Conservation (phyloP, 129 eudicot species). For the Deinandra increscens region DNA sequence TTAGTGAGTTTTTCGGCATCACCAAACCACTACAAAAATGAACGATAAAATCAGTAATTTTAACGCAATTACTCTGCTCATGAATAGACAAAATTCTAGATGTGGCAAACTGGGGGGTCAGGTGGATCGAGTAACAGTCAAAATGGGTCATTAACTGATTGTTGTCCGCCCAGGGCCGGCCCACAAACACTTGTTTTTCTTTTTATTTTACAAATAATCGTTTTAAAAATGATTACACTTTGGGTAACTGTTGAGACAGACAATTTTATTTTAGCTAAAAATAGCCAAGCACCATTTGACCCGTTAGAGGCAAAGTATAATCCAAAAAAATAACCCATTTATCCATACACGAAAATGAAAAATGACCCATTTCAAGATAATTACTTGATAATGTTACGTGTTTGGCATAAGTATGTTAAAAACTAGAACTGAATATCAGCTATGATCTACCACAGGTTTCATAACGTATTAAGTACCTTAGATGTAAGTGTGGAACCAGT, state of each 20-base stretch:
- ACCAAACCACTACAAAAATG: conserved; percentile 86
- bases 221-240: not conserved
- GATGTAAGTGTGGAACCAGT: conserved; percentile 98
- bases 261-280: not conserved
- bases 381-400: not conserved
- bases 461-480: conserved; percentile 49
- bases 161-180: not conserved
- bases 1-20: conserved; percentile 98
- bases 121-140: not conserved
- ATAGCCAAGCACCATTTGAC: not conserved
- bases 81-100: not conserved
- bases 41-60: not conserved
- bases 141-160: not conserved
- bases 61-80: not conserved
- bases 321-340: not conserved
- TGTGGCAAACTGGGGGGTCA: conserved; percentile 4
- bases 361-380: not conserved
- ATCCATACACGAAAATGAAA: not conserved
- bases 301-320: not conserved
- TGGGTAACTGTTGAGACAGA: not conserved
- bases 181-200: not conserved
- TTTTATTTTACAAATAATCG: not conserved
- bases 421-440: no score
- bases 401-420: no score
- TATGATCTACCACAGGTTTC: not conserved